A percentile compares a stretch with the other conserved stretches of the same genome.
phyloP scores from a whole-genome alignment of 225 moss, liverwort and hornwort species.

The Physcomitrium patens region DNA sequence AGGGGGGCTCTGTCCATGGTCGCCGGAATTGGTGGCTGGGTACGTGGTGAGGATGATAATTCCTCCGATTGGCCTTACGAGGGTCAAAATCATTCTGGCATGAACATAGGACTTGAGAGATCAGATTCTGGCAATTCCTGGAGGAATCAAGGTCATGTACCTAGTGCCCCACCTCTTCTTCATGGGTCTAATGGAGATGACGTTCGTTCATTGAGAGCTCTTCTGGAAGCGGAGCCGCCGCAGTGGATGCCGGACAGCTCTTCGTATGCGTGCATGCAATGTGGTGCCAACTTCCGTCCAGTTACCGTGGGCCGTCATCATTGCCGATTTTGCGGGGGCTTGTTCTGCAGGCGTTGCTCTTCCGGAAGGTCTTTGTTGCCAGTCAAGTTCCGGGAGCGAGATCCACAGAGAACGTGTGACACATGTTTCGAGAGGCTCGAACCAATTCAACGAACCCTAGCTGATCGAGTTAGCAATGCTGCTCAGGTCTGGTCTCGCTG shows the following conservation, averaged over 20 bases:
- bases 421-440: conserved; percentile 90
- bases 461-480: conserved; percentile 94
- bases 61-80: conserved; percentile 48
- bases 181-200: conserved; percentile 72
- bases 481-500: conserved; percentile 55
- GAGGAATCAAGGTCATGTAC: conserved; percentile 74
- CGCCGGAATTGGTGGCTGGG: conserved; percentile 67
- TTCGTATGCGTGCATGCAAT: conserved; percentile 84
- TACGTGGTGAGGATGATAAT: conserved; percentile 52
- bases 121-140: conserved; percentile 64
- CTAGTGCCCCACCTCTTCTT: conserved; percentile 88
- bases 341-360: conserved; percentile 92
- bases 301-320: conserved; percentile 91
- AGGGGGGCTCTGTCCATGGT: conserved; percentile 82
- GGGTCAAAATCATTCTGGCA: conserved; percentile 33
- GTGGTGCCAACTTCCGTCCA: conserved; percentile 78
- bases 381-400: conserved; percentile 88
- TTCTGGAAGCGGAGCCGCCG: conserved; percentile 90
- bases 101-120: conserved; percentile 42
- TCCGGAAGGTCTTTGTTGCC: conserved; percentile 82
- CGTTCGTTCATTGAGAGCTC: conserved; percentile 71
- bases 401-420: conserved; percentile 89
- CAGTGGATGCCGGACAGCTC: conserved; percentile 98
- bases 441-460: conserved; percentile 86
- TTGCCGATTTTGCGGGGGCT: conserved; percentile 91